These are phyloP conservation scores for Ochromonas danica DNA, from an alignment of 108 stramenopile species.

Conservation along the genomic window DNA sequence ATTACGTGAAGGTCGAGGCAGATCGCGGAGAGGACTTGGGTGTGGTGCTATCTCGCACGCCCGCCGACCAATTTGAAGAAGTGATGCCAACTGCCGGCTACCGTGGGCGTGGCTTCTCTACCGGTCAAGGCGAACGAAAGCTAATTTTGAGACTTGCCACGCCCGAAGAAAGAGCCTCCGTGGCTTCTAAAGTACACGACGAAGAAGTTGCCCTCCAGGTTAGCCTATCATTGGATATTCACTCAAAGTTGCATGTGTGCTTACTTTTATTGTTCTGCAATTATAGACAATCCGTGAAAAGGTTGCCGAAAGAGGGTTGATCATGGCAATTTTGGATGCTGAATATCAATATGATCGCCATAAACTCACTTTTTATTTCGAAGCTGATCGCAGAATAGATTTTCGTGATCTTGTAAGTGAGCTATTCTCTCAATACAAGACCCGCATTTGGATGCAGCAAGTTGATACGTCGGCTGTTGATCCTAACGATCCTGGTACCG, in stretches of 20 bases:
- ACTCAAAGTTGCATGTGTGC: not conserved
- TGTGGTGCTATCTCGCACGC: conserved; percentile 70
- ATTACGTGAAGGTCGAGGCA: conserved; percentile 95
- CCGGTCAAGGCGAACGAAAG: not conserved
- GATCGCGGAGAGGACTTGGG: conserved; percentile 95
- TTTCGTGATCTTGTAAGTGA: conserved; percentile 96
- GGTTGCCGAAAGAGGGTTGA: conserved; percentile 75
- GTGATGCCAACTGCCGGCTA: not conserved
- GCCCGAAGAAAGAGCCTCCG: conserved; percentile 11
- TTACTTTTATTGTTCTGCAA: not conserved
- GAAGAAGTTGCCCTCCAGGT: conserved; percentile 76
- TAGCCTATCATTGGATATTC: not conserved
- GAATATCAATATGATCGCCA: conserved; percentile 96
- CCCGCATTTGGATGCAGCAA: conserved; percentile 97
- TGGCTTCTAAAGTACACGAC: conserved; percentile 42
- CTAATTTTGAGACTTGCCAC: not conserved
- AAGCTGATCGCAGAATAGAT: conserved; percentile 88
- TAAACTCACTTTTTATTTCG: conserved; percentile 95
- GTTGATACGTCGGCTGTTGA: conserved; percentile 67
- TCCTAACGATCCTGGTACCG: conserved; percentile 67
- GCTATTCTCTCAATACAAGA: conserved; percentile 95
- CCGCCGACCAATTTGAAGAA: conserved; percentile 37
- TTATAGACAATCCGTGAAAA: conserved; percentile 59
- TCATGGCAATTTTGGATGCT: conserved; percentile 90
- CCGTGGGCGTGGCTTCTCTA: not conserved